These are phyloP conservation scores for Trametes polyzona DNA, from an alignment of 1,284 basidiomycete genomes.

Conservation along the genomic window DNA sequence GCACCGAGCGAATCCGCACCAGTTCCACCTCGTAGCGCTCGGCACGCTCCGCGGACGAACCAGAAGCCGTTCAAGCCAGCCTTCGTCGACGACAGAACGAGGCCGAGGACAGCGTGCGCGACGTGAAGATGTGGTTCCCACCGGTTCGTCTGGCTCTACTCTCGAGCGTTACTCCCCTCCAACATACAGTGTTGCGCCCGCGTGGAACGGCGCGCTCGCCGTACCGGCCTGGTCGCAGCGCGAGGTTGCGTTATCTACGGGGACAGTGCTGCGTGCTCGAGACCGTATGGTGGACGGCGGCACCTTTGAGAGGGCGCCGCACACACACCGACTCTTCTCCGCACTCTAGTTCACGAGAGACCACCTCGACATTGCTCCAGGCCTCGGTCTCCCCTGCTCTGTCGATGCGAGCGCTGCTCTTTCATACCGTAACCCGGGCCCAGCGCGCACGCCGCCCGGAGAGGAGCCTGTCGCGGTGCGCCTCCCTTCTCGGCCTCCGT, in stretches of 20 bases:
- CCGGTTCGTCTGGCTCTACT: constrained; percentile 23
- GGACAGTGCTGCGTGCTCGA: constrained; percentile 58
- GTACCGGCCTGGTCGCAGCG: constrained; percentile 54
- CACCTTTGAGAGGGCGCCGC: constrained; percentile 37
- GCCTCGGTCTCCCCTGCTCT: background rate
- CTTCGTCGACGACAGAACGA: constrained; percentile 69
- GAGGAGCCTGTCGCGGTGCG: no score
- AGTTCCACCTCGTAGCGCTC: constrained; percentile 80
- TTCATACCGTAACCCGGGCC: no score
- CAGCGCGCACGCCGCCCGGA: no score
- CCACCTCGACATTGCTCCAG: constrained; percentile 26
- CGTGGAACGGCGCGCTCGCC: constrained; percentile 11
- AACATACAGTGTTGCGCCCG: background rate
- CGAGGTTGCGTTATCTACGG: constrained; percentile 61
- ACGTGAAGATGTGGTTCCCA: constrained; percentile 61
- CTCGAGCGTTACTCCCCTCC: background rate
- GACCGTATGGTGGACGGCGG: constrained; percentile 31
- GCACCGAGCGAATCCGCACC: constrained; percentile 82
- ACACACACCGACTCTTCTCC: constrained; percentile 59
- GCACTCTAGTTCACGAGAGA: constrained; percentile 47
- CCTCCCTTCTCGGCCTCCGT: no score
- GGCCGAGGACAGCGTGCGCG: constrained; percentile 59
- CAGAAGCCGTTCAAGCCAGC: constrained; percentile 84
- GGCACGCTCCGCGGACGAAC: constrained; percentile 72
- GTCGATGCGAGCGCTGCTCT: no score